These are phyloP conservation scores for Ustilago tritici DNA, from an alignment of 1,284 basidiomycete species.

Conservation along the genomic window DNA sequence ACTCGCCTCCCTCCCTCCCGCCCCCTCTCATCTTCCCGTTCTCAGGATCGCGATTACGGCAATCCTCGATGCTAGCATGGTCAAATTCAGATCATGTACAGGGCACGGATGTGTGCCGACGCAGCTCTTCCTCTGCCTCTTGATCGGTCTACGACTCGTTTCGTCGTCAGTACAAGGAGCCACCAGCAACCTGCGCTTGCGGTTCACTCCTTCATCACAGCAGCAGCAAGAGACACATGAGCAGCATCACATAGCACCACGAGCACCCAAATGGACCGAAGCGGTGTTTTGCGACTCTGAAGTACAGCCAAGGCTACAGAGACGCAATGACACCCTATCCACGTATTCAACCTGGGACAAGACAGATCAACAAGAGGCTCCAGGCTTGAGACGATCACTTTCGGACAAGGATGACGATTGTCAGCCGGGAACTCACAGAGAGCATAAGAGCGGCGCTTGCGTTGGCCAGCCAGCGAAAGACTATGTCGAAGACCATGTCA, in stretches of 20 bases:
- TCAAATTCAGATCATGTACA: conserved; percentile 12
- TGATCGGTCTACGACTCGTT: conserved; percentile 26
- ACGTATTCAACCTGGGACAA: neutral
- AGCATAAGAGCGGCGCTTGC: neutral
- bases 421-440: neutral
- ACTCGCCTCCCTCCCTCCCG: neutral
- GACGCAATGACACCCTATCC: neutral
- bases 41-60: neutral
- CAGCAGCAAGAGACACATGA: conserved; percentile 1
- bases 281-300: neutral
- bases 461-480: neutral
- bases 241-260: conserved; percentile 11
- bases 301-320: neutral
- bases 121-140: conserved; percentile 22
- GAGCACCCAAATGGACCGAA: conserved; percentile 5
- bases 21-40: neutral
- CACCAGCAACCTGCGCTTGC: neutral
- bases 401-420: neutral
- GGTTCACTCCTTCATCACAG: neutral
- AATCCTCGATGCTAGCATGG: conserved; percentile 19
- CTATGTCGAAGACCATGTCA: neutral
- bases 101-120: conserved; percentile 18
- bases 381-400: neutral
- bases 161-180: conserved; percentile 9
- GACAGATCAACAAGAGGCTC: neutral